Evolutionary conservation across 345 rosid genomes (phyloP).

Genomic region (Aurinia saxatilis): DNA sequence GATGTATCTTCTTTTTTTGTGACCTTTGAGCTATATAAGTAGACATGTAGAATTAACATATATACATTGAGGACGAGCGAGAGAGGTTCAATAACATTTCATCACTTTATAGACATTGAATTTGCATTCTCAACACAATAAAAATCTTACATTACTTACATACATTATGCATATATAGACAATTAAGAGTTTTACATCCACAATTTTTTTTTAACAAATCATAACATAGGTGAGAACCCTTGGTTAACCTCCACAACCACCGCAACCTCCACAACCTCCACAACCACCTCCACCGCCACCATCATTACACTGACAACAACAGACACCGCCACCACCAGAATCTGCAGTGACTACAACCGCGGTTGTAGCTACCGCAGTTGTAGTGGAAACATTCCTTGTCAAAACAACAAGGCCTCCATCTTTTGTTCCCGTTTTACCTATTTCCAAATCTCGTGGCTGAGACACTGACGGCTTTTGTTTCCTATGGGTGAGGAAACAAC

Average conservation of each 20-base stretch:
- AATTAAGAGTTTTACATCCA: not conserved
- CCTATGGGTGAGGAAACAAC: not conserved
- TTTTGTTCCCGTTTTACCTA: not conserved
- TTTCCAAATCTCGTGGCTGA: slow-evolving; percentile 19
- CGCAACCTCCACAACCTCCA: slow-evolving; percentile 17
- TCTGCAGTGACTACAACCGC: slow-evolving; percentile 3
- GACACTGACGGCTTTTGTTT: not conserved
- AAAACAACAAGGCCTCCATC: slow-evolving; percentile 24
- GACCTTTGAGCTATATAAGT: too few relatives aligned
- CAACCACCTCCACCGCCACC: not conserved
- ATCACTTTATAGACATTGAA: not conserved
- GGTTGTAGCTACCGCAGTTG: not conserved
- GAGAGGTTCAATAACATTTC: not conserved
- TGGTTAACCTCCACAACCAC: slow-evolving; percentile 16
- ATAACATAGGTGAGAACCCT: not conserved
- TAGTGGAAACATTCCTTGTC: slow-evolving; percentile 1
- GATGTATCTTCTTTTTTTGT: too few relatives aligned
- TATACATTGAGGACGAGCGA: too few relatives aligned
- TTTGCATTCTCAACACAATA: not conserved
- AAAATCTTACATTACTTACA: not conserved
- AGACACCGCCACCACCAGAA: not conserved
- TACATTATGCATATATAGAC: not conserved
- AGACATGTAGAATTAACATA: too few relatives aligned
- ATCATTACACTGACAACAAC: not conserved
- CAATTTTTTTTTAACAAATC: not conserved